Conservation (phyloP, 768 basidiomycete species). For the Podaxis rugospora region DNA sequence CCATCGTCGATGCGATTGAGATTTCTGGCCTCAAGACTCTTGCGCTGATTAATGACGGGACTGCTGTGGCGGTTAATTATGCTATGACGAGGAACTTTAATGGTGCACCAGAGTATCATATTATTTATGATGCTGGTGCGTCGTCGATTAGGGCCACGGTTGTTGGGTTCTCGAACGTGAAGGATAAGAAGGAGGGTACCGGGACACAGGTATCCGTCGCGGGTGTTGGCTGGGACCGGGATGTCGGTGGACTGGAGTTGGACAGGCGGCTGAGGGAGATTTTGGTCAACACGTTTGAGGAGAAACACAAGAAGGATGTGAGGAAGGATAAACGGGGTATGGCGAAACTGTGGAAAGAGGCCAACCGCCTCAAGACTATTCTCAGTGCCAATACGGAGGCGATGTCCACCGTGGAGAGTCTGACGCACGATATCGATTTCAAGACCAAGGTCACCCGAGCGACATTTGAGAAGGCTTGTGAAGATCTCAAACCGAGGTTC, state of each 20-base stretch:
- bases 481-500: constrained; percentile 60
- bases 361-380: constrained; percentile 84
- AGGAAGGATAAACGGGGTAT: constrained; percentile 76
- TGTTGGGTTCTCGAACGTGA: constrained; percentile 55
- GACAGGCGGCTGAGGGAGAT: constrained; percentile 81
- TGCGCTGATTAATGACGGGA: constrained; percentile 87
- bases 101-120: constrained; percentile 65
- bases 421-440: constrained; percentile 91
- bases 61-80: constrained; percentile 95
- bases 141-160: constrained; percentile 76
- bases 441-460: constrained; percentile 70
- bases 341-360: constrained; percentile 95
- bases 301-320: constrained; percentile 63
- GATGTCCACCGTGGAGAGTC: constrained; percentile 77
- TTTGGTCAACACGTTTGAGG: constrained; percentile 70
- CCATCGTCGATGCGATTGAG: constrained; percentile 88
- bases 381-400: constrained; percentile 91
- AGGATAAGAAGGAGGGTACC: constrained; percentile 46
- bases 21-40: constrained; percentile 83
- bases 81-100: constrained; percentile 94
- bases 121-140: constrained; percentile 95
- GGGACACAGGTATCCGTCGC: constrained; percentile 72
- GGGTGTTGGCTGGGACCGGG: constrained; percentile 80
- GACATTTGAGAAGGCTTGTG: constrained; percentile 72
- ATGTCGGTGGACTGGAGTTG: constrained; percentile 76